These are phyloP conservation scores for Exophiala dermatitidis DNA, from an alignment of 2,329 filamentous ascomycete genomes.

Conservation along the genomic window DNA sequence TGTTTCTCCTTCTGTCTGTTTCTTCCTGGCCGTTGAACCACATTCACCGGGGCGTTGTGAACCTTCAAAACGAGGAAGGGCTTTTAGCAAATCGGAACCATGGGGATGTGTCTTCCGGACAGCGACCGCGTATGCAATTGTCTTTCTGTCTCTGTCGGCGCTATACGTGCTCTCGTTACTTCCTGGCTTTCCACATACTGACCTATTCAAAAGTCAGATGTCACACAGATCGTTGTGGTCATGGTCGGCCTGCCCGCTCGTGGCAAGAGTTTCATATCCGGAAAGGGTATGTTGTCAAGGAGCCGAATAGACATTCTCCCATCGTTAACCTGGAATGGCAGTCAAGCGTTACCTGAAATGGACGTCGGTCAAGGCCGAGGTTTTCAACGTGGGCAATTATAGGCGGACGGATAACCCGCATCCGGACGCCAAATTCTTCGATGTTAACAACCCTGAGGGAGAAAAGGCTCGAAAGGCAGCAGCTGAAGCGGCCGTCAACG, in stretches of 20 bases:
- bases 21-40: neutral
- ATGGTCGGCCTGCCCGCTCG: slow-evolving; percentile 96
- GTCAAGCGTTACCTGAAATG: slow-evolving; percentile 91
- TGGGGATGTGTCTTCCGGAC: slow-evolving; percentile 11
- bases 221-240: slow-evolving; percentile 93
- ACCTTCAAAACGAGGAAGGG: too few relatives aligned
- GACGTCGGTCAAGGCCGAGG: slow-evolving; percentile 87
- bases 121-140: slow-evolving; percentile 17
- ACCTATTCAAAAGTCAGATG: slow-evolving; percentile 47
- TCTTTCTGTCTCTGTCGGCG: neutral
- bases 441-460: slow-evolving; percentile 79
- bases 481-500: slow-evolving; percentile 80
- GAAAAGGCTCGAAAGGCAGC: slow-evolving; percentile 82
- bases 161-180: neutral
- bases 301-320: neutral
- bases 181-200: slow-evolving; percentile 8
- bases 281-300: slow-evolving; percentile 62
- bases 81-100: neutral
- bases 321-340: slow-evolving; percentile 33
- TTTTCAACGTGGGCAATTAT: slow-evolving; percentile 97
- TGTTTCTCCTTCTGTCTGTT: neutral
- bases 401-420: slow-evolving; percentile 83
- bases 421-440: slow-evolving; percentile 91
- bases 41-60: too few relatives aligned
- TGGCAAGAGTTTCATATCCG: slow-evolving; percentile 95